Percentiles rank a stretch among this genome's conserved stretches.
These are phyloP conservation scores for Auricularia sp. DNA, from an alignment of 768 basidiomycete genomes.

Conservation along the genomic window DNA sequence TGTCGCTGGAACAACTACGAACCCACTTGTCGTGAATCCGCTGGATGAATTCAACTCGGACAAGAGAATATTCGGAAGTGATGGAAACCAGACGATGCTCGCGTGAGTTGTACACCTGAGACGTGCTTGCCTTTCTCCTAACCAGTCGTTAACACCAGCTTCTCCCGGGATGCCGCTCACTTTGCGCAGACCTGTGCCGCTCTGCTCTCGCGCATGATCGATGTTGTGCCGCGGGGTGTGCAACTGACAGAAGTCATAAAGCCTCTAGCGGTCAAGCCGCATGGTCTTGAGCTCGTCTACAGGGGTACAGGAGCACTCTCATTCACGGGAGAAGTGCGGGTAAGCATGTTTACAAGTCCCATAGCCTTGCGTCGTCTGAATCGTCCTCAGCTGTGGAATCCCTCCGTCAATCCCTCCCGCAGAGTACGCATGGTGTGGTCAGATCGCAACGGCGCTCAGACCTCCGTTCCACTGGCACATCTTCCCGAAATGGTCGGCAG, in stretches of 20 bases:
- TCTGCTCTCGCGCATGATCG: conserved; percentile 37
- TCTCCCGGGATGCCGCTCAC: conserved; percentile 21
- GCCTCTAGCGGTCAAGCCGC: not conserved
- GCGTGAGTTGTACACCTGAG: conserved; percentile 16
- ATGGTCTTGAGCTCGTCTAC: not conserved
- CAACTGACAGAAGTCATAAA: conserved; percentile 31
- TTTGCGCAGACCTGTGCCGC: conserved; percentile 32
- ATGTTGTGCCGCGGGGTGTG: conserved; percentile 36
- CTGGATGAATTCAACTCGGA: conserved; percentile 32
- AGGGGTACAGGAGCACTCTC: not conserved
- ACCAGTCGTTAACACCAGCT: conserved; percentile 11
- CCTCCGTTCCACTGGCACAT: not conserved
- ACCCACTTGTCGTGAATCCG: conserved; percentile 28
- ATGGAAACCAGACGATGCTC: conserved; percentile 33
- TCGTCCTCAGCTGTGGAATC: not conserved
- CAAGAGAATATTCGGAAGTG: conserved; percentile 30
- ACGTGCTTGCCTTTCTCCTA: not conserved
- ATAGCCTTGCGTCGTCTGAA: not conserved
- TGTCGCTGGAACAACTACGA: conserved; percentile 28
- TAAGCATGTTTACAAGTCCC: not conserved
- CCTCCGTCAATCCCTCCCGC: not conserved
- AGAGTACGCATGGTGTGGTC: not conserved
- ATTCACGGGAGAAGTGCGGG: not conserved
- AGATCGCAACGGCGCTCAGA: not conserved
- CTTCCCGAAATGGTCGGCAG: not conserved